Base-by-base conservation (phyloP, 1,284 basidiomycete species). In the Rhodotorula sp. region DNA sequence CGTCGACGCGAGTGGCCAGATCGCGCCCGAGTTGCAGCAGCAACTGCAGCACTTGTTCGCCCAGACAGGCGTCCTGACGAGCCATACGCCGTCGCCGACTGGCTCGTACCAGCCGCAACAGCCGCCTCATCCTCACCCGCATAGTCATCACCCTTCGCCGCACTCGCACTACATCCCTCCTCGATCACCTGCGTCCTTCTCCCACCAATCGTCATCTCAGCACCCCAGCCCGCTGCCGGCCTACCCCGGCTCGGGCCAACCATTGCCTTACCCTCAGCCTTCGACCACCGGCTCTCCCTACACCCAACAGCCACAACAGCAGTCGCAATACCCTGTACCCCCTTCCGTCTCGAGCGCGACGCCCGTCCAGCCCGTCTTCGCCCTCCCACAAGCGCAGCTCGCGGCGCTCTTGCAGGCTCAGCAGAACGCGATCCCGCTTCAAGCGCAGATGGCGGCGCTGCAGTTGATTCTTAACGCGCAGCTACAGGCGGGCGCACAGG, bases 371-470 rank as follows among this genome's bases (percentile, higher is more conserved):
- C 37, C 55, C 2, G 22, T 34, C 54, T 24, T 44, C 46, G 7
- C 64, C 18, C 44, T 22, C 18, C 51, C 50, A n/a, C 48, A 20
- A 40, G 22, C 53, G 7, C 44, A 51, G 47, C 26, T 60, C 20
- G 13, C 52, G 13, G 44, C 58, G 24, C n/a, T 65, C 10, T 22
- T 22, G 20, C 34, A 20, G 20, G 46, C 20, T 30, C 30, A 48
- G 30, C 58, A 59, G 57, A 59, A 48, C 47, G 18, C 58, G 20
- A 48, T 59, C 58, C 16, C 47, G 26, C 4, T 50, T 18, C 58
- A 59, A 16, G 47, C 58, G 26, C 65, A 67, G 37, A 40, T 67
- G 40, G 65, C 65, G 28, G 61, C 61, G 48, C 30, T 68, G 26
- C 62, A 68, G 54, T 44, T 68, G 7, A 50, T 60, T 24, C 44